These are phyloP conservation scores for Vicia sativa DNA, from an alignment of 306 rosid species.

Conservation along the genomic window DNA sequence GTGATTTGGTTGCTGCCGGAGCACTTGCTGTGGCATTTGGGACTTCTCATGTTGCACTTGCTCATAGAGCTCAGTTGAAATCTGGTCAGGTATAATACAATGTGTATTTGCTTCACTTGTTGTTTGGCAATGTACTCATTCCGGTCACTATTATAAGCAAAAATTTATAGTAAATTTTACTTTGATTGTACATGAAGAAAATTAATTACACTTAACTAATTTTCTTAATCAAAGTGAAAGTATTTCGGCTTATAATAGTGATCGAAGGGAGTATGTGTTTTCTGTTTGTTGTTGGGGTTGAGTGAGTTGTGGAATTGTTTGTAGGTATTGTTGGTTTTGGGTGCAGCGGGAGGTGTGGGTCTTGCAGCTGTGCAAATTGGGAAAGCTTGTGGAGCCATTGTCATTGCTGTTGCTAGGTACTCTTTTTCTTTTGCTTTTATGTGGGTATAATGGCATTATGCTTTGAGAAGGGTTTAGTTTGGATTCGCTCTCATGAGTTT, in stretches of 20 bases:
- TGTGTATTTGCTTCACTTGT: slow-evolving; percentile 11
- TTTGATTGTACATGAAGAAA: no score
- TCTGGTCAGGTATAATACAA: slow-evolving; percentile 68
- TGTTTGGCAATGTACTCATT: slow-evolving; percentile 6
- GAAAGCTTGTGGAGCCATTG: slow-evolving; percentile 79
- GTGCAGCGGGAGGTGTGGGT: slow-evolving; percentile 97
- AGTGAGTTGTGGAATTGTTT: slow-evolving; percentile 21
- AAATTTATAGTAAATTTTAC: no score
- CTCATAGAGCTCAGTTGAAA: slow-evolving; percentile 73
- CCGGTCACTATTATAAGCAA: no score
- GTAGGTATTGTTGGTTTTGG: slow-evolving; percentile 88
- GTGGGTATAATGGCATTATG: not conserved
- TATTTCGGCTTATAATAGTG: no score
- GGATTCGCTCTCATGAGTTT: not conserved
- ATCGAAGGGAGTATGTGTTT: no score
- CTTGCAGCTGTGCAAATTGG: slow-evolving; percentile 95
- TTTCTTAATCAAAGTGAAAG: no score
- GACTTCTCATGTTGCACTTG: slow-evolving; percentile 87
- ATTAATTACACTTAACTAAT: no score
- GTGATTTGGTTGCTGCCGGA: slow-evolving; percentile 84
- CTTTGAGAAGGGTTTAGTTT: slow-evolving; percentile 1
- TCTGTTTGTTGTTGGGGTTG: slow-evolving; percentile 26
- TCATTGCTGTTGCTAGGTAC: slow-evolving; percentile 94
- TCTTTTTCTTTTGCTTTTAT: slow-evolving; percentile 5
- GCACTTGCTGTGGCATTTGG: slow-evolving; percentile 94